Evolutionary conservation across 2,329 filamentous ascomycete genomes (phyloP), one percentile per base, ranked within the genome.

Genomic region (Apiospora rasikravindrae): DNA sequence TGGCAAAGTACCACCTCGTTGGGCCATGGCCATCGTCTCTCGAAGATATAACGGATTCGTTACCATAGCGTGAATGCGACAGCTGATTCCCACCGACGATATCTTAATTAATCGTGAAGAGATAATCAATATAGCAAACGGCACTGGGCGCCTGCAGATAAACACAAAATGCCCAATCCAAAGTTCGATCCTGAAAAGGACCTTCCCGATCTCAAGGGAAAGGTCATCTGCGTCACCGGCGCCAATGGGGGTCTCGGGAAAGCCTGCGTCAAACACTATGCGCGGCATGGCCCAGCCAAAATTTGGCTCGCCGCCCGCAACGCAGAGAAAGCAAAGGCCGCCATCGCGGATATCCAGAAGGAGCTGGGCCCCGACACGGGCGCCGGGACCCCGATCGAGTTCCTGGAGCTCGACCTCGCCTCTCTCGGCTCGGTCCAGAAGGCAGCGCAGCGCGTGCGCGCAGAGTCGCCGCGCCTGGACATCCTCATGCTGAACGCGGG

Each of bases 401-500:
- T 84, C 71, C 75, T 85, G n/a, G 73, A 81, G 67, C 80, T 84
- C 57, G 81, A 85, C 71, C 75, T 85, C 37, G 77, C 80, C 11
- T 84, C 82, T 0, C 81, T 84, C 22, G 72, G 76, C 1, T 80
- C 81, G 0, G 78, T 84, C 68, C 81, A 81, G 10, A 76, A 77
- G 22, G 83, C 83, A 0, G 82, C 80, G n/a, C 74, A 74, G 10
- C 76, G 82, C 45, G 77, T 84, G 6, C 76, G 75, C n/a, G 69
- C 72, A 22, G 71, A 81, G n/a, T 80, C 82, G 8, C 72, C 77
- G 33, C 78, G 74, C 26, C 73, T 86, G 8, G 83, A 86, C 74
- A 80, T 85, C 4, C 77, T 86, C 8, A 78, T 85, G 70, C 85
- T 85, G 74, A 86, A 85, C 72, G 84, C 84, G 7, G 84, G 81